Base-by-base conservation (phyloP, 2,329 filamentous ascomycete species). In the Colletotrichum sp. region DNA sequence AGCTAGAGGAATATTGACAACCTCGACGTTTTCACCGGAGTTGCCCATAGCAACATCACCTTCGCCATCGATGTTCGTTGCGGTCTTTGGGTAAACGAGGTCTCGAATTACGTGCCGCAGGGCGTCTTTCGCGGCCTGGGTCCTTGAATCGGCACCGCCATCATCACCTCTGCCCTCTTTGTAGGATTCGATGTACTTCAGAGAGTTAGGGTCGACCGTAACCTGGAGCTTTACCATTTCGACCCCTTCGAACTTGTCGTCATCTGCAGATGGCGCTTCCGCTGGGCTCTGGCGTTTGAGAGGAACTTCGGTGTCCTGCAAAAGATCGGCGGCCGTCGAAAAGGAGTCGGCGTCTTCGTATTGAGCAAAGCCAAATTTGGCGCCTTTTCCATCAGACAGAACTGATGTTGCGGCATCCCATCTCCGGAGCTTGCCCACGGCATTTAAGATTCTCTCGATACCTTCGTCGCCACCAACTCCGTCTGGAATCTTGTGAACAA, bases 341-440 rank as follows among this genome's bases (percentile, higher is more conserved):
- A 99, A 89, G 79, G 96, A 96, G 84, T 98, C 95, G 28, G 93
- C 92, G 84, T 99, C 96, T 78, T 98, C 96, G 84, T 95, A 99
- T 85, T 98, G 95, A 76, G 96, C 97, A 86, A 99, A 99, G 16
- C 96, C 97, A 88, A 99, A 99, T 78, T 93, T 94, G 85, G 94
- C 93, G 72, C 93, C 93, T 86, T 96, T 97, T 79, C 94, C 92
- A 79, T 95, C 93, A n/a, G 88, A 83, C 18, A 88, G 81, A 39
- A 89, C 86, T 18, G 88, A 89, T 65, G 91, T 92, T 39, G 93
- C 93, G 76, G 95, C 89, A 78, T 96, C 96, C 96, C 96, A 99
- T 80, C 95, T 93, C 78, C 94, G 92, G 77, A 99, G 86, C 82
- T 90, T 93, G 55, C 96, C 96, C 1, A 94, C 94, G n/a, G 93